Evolutionary conservation across 1,284 basidiomycete genomes (phyloP), one percentile per base, ranked within the genome.

Genomic region (Marasmius oreades): DNA sequence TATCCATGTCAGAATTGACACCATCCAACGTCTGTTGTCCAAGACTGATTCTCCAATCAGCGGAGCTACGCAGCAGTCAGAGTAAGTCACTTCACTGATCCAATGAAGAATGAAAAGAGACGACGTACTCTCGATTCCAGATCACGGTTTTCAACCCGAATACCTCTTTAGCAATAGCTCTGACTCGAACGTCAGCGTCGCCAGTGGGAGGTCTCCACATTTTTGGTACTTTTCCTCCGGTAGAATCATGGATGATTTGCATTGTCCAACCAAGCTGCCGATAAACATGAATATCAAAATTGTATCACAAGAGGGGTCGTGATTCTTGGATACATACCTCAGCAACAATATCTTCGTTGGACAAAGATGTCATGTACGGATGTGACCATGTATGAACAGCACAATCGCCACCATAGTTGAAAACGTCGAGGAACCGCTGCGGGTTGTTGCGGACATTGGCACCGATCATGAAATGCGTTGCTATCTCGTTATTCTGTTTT

Each of bases 401-500:
- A 55, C 93, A 82, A 61, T 92, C 89, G 55, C 80, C 75, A n/a
- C 77, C 72, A 52, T 76, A 75, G 23, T 77, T 67, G 64, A 81
- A 84, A 2, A 82, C 82, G 11, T 69, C 64, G 55, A 71, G 59
- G 69, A 93, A 90, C 46, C 77, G 64, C 22, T 76, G 66, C 8
- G 82, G 78, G 67, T 87, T 74, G 51, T 69, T 57, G 28, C 86
- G 65, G 61, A 94, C 88, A 65, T 91, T 86, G 26, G 75, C 64
- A 28, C 92, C 92, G 62, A 95, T 93, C 74, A 92, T 80, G 68
- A 93, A 94, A 68, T 93, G 91, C 1, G 92, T 93, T 1, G 84
- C 81, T 6, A 67, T 77, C 56, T 84, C 69, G 53, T 84, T 79
- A 57, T 92, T 77, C 16, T 72, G 54, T 59, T 77, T 61, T 52